Percentiles rank a stretch among this genome's conserved stretches.
Evolutionary conservation across 2,329 filamentous ascomycete genomes (phyloP).

Genomic region (Nigrograna mackinnonii): DNA sequence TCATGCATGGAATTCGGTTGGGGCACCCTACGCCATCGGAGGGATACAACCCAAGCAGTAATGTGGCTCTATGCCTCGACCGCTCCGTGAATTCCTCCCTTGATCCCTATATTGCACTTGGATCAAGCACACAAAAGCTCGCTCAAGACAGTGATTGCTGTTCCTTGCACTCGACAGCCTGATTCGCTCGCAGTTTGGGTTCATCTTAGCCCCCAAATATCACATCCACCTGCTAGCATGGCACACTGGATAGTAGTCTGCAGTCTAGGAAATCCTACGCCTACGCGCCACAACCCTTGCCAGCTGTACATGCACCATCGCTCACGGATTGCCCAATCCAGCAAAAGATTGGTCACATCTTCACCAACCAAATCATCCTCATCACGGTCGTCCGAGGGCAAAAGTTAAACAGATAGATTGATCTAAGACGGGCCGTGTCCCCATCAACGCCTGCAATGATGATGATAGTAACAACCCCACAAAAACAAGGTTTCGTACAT

Average conservation of each 20-base stretch:
- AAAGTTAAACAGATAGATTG: slow-evolving; percentile 17
- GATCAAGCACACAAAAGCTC: too few relatives aligned
- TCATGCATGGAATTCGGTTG: slow-evolving; percentile 3
- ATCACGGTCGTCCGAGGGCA: background rate
- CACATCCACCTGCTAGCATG: too few relatives aligned
- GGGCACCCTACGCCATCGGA: background rate
- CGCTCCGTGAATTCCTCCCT: too few relatives aligned
- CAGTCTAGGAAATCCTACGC: slow-evolving; percentile 13
- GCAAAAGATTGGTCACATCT: slow-evolving; percentile 14
- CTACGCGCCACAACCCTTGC: slow-evolving; percentile 28
- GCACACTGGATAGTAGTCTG: slow-evolving; percentile 9
- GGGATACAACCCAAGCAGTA: too few relatives aligned
- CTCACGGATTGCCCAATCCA: slow-evolving; percentile 16
- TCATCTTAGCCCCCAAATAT: slow-evolving; percentile 17
- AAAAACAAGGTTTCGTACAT: too few relatives aligned
- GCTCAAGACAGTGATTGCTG: slow-evolving; percentile 1
- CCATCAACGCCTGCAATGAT: too few relatives aligned
- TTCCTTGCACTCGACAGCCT: slow-evolving; percentile 10
- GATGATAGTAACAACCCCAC: too few relatives aligned
- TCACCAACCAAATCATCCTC: slow-evolving; percentile 15
- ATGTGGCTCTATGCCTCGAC: background rate
- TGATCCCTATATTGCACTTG: too few relatives aligned
- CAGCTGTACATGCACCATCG: slow-evolving; percentile 22
- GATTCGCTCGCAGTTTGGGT: slow-evolving; percentile 11
- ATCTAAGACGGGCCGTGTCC: slow-evolving; percentile 14